Evolutionary conservation across 2,329 filamentous ascomycete genomes (phyloP).

Genomic region (Thermothelomyces thermophilus): DNA sequence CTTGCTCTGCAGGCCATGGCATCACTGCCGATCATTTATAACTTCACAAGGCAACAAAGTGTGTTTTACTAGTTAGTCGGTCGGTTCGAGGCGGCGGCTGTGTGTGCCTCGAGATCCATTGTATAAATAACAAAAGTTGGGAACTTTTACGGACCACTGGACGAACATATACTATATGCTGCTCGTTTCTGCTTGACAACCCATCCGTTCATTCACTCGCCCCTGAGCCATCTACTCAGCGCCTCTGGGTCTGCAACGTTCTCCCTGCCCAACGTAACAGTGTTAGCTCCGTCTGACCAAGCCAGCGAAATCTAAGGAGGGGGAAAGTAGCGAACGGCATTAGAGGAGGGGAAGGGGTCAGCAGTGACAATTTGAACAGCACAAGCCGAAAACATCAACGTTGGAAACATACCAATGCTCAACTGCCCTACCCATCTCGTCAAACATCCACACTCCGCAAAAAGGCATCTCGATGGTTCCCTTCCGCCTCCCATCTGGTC

Average conservation of each 20-base stretch:
- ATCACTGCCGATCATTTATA: conserved; percentile 6
- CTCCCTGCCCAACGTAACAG: conserved; percentile 13
- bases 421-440: conserved; percentile 8
- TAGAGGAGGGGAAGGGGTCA: no score
- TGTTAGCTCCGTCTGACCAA: background rate
- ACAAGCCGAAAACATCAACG: no score
- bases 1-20: conserved; percentile 7
- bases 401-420: conserved; percentile 24
- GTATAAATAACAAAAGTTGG: background rate
- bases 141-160: no score
- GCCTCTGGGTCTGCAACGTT: conserved; percentile 17
- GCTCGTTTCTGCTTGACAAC: no score
- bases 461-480: conserved; percentile 15
- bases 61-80: background rate
- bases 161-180: no score
- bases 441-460: conserved; percentile 24
- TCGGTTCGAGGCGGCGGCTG: background rate
- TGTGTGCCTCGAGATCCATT: background rate
- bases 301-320: no score
- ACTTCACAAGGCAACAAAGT: background rate
- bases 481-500: background rate
- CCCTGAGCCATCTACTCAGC: conserved; percentile 12
- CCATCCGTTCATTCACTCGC: background rate
- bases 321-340: no score
- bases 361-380: no score